phyloP scores from a whole-genome alignment of 2,329 filamentous ascomycete genomes.

The Colletotrichum spaethianum region DNA sequence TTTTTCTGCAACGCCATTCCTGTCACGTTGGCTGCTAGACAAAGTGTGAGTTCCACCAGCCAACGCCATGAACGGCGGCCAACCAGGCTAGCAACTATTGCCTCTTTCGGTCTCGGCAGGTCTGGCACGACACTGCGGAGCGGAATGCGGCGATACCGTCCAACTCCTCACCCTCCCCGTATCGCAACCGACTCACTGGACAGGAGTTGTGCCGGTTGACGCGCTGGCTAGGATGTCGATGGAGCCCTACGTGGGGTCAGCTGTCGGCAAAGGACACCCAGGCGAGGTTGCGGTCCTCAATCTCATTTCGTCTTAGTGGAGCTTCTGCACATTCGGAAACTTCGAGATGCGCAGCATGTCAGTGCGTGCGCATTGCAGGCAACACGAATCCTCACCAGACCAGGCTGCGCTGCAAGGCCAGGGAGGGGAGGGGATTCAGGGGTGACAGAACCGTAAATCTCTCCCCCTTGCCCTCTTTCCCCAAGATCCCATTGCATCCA shows the following conservation, averaged over 20 bases:
- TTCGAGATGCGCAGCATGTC: slow-evolving; percentile 32
- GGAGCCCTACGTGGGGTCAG: slow-evolving; percentile 1
- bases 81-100: slow-evolving; percentile 19
- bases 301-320: slow-evolving; percentile 14
- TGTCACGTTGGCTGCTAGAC: slow-evolving; percentile 27
- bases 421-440: slow-evolving; percentile 6
- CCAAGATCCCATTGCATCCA: slow-evolving; percentile 12
- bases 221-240: slow-evolving; percentile 9
- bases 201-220: slow-evolving; percentile 20
- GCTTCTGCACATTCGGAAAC: slow-evolving; percentile 21
- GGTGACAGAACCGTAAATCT: slow-evolving; percentile 3
- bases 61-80: slow-evolving; percentile 28
- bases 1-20: slow-evolving; percentile 14
- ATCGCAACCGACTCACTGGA: slow-evolving; percentile 9
- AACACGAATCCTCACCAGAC: slow-evolving; percentile 7
- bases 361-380: slow-evolving; percentile 38
- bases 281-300: slow-evolving; percentile 7
- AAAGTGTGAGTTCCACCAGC: slow-evolving; percentile 7
- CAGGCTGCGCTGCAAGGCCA: slow-evolving; percentile 1
- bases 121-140: not conserved
- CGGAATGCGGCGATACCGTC: not conserved
- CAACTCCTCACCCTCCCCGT: slow-evolving; percentile 7
- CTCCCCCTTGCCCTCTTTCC: slow-evolving; percentile 19
- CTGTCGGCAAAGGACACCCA: slow-evolving; percentile 24
- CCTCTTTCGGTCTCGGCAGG: slow-evolving; percentile 9